phyloP scores from a whole-genome alignment of 768 basidiomycete genomes.

The Psilocybe subaeruginosa region DNA sequence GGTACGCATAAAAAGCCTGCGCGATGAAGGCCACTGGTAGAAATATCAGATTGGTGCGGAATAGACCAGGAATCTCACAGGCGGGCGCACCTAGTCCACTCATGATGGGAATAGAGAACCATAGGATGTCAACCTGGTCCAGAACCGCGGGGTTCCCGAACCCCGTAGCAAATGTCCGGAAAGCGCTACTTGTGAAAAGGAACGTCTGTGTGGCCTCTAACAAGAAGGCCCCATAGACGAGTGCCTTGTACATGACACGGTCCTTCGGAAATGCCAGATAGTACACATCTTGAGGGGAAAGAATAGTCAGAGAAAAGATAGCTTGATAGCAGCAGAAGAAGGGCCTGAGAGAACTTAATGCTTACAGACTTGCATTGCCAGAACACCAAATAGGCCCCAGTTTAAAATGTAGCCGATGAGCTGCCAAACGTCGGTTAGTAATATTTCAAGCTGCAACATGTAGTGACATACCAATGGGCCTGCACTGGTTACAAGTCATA shows the following conservation, averaged over 20 bases:
- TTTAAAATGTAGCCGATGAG: conserved; percentile 23
- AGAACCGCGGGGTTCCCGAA: conserved; percentile 20
- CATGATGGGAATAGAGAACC: conserved; percentile 22
- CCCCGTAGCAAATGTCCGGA: conserved; percentile 21
- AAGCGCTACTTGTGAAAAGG: conserved; percentile 20
- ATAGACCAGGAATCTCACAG: neutral
- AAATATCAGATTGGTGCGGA: neutral
- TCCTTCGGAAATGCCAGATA: conserved; percentile 27
- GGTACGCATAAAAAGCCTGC: conserved; percentile 18
- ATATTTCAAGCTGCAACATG: neutral
- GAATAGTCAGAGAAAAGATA: neutral
- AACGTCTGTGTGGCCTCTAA: conserved; percentile 21
- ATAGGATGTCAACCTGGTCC: conserved; percentile 15
- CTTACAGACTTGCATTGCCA: conserved; percentile 27
- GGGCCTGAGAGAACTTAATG: neutral
- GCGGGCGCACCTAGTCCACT: conserved; percentile 16
- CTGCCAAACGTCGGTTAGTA: conserved; percentile 1
- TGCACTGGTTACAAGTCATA: neutral
- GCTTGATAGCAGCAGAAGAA: neutral
- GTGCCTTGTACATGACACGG: conserved; percentile 7
- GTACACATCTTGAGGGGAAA: conserved; percentile 19
- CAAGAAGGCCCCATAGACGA: conserved; percentile 18
- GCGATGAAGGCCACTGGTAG: conserved; percentile 16
- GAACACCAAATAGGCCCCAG: conserved; percentile 22
- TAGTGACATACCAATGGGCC: conserved; percentile 15